phyloP scores from a whole-genome alignment of 2,329 filamentous ascomycete genomes.

The Dothistroma septosporum region DNA sequence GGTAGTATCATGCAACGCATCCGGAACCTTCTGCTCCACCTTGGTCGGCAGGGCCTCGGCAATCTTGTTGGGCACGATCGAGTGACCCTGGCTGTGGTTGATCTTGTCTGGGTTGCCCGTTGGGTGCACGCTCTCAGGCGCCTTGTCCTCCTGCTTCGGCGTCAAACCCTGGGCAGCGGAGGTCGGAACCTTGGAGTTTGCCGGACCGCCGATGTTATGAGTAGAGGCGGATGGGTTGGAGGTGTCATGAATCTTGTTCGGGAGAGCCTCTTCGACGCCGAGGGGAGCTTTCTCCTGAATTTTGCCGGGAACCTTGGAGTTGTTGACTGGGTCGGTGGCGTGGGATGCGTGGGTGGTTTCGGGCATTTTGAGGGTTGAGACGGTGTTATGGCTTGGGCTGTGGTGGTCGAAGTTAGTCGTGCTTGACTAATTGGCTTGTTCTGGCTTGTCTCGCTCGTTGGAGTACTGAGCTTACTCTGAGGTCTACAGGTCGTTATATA shows the following conservation, averaged over 20 bases:
- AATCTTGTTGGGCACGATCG: conserved; percentile 11
- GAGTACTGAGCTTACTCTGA: background rate
- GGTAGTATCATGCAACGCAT: conserved; percentile 11
- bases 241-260: conserved; percentile 3
- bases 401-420: background rate
- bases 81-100: conserved; percentile 12
- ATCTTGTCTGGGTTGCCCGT: conserved; percentile 11
- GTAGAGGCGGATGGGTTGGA: conserved; percentile 1
- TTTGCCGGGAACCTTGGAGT: conserved; percentile 6
- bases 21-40: conserved; percentile 11
- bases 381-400: background rate
- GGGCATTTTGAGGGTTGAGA: conserved; percentile 7
- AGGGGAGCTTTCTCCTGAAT: conserved; percentile 8
- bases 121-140: conserved; percentile 8
- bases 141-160: conserved; percentile 1
- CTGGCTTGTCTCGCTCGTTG: background rate
- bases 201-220: background rate
- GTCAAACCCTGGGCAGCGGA: background rate
- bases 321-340: conserved; percentile 8
- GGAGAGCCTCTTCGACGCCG: conserved; percentile 6
- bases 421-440: background rate
- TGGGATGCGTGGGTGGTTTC: conserved; percentile 9
- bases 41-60: conserved; percentile 13
- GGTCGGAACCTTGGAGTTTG: background rate
- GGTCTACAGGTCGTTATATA: background rate